phyloP scores from a whole-genome alignment of 2,329 filamentous ascomycete species.

The Cytospora piceicola region DNA sequence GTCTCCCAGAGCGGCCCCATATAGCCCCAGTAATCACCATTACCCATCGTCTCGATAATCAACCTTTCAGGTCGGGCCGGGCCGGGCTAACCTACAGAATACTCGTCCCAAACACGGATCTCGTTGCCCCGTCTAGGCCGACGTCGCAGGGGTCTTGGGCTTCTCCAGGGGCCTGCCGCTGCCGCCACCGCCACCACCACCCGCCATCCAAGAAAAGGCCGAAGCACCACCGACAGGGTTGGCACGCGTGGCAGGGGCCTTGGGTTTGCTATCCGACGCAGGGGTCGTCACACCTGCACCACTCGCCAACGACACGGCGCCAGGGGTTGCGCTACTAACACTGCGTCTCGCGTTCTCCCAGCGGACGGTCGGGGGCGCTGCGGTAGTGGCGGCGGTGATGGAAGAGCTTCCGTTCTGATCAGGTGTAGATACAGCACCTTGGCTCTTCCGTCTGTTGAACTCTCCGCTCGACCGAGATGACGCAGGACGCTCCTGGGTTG shows the following conservation, averaged over 20 bases:
- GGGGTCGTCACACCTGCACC: slow-evolving; percentile 39
- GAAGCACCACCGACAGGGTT: slow-evolving; percentile 93
- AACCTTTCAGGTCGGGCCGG: neutral
- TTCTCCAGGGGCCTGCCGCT: slow-evolving; percentile 37
- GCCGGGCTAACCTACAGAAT: neutral
- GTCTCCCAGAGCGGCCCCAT: neutral
- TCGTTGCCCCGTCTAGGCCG: slow-evolving; percentile 10
- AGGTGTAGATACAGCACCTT: slow-evolving; percentile 42
- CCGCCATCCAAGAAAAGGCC: slow-evolving; percentile 90
- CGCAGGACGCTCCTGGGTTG: slow-evolving; percentile 56
- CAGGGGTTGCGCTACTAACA: slow-evolving; percentile 40
- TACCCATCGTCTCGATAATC: neutral
- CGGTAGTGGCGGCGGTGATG: slow-evolving; percentile 17
- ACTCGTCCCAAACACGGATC: neutral
- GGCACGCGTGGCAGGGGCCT: slow-evolving; percentile 41
- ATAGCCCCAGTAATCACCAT: neutral
- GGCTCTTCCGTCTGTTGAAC: slow-evolving; percentile 56
- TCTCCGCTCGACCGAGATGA: slow-evolving; percentile 52
- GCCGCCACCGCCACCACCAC: slow-evolving; percentile 43
- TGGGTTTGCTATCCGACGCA: slow-evolving; percentile 41
- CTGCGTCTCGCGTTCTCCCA: slow-evolving; percentile 59
- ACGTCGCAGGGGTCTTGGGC: slow-evolving; percentile 45
- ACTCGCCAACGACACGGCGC: slow-evolving; percentile 24
- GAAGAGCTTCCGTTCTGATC: slow-evolving; percentile 34
- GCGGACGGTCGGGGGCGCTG: slow-evolving; percentile 39